Evolutionary conservation across 441 rosid species (phyloP), one percentile per base, ranked within the genome.

Genomic region (Brassica balearica): DNA sequence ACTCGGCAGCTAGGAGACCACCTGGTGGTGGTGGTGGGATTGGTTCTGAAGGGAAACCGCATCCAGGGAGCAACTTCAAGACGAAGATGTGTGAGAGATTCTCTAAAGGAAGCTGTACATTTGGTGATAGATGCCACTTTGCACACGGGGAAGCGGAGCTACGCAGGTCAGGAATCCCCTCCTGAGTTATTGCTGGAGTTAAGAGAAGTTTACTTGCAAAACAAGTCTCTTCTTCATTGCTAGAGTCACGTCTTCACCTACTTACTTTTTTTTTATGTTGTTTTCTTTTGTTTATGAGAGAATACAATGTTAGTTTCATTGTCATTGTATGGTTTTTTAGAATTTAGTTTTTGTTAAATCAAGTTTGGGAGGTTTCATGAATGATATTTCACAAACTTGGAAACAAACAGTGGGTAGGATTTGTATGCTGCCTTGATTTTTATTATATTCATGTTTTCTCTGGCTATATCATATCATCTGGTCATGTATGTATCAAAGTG

Each of bases 381-480:
- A 53, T 15, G 51, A 43, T 38, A 38, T 19, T 43, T 43, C 51
- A 43, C 51, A 43, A 43, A 43, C 51, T 43, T 43, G 43, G 43
- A 38, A 38, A 38, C 43, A 38, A 8, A 38, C 43, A 36, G 3
- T 36, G 43, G 48, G n/a, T 41, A 41, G 48, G 48, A 3, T 41
- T 41, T 41, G 48, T 41, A 41, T 41, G n/a, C 88, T 84, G 43
- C 43, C 43, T 36, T 36, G 0, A 36, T 1, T 36, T 36, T 36
- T 9, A 8, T 8, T 36, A 36, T 36, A 36, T 36, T 36, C 43
- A 36, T 36, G 43, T 36, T 8, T 36, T 32, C 27, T 25, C 7
- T 29, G 34, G 34, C 34, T 29, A 29, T 29, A 29, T 29, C 34
- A 29, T 29, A 29, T 29, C 34, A 29, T 29, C 34, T 29, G 34